These are phyloP conservation scores for Fistulifera pelliculosa DNA, from an alignment of 108 stramenopile species.

Conservation along the genomic window DNA sequence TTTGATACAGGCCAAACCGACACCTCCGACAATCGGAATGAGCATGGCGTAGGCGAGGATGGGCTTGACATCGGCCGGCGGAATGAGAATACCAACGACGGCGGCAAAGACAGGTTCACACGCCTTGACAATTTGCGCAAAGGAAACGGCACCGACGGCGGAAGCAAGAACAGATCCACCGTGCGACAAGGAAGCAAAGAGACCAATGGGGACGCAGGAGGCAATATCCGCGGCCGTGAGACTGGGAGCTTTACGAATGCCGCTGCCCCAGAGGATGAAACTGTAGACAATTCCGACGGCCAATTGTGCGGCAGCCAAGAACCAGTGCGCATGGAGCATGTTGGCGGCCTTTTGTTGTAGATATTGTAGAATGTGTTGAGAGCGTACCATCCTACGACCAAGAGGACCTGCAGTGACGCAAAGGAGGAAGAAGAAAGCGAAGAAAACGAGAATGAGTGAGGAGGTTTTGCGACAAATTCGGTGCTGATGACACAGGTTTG, in stretches of 20 bases:
- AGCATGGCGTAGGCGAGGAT: constrained; percentile 75
- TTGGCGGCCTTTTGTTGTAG: constrained; percentile 86
- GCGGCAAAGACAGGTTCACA: constrained; percentile 94
- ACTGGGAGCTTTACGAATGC: constrained; percentile 71
- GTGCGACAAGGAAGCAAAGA: constrained; percentile 65
- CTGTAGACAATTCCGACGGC: constrained; percentile 61
- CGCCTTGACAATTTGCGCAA: constrained; percentile 96
- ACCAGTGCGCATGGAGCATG: constrained; percentile 84
- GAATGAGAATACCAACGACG: constrained; percentile 72
- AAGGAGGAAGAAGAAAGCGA: constrained; percentile 1
- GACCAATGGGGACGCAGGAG: constrained; percentile 72
- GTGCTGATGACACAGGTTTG: not conserved
- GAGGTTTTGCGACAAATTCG: not conserved
- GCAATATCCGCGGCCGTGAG: constrained; percentile 58
- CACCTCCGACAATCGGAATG: constrained; percentile 89
- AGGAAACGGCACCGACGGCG: constrained; percentile 91
- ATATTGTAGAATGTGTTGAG: constrained; percentile 85
- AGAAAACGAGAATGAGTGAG: not conserved
- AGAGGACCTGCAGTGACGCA: constrained; percentile 37
- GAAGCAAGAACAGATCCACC: constrained; percentile 78
- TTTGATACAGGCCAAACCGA: constrained; percentile 83
- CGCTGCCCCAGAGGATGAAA: constrained; percentile 60
- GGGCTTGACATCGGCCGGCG: constrained; percentile 78
- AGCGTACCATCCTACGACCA: constrained; percentile 79
- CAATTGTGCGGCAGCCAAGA: constrained; percentile 68